Evolutionary conservation across 257 asterid genomes (phyloP).

Genomic region (Solanum piurae): DNA sequence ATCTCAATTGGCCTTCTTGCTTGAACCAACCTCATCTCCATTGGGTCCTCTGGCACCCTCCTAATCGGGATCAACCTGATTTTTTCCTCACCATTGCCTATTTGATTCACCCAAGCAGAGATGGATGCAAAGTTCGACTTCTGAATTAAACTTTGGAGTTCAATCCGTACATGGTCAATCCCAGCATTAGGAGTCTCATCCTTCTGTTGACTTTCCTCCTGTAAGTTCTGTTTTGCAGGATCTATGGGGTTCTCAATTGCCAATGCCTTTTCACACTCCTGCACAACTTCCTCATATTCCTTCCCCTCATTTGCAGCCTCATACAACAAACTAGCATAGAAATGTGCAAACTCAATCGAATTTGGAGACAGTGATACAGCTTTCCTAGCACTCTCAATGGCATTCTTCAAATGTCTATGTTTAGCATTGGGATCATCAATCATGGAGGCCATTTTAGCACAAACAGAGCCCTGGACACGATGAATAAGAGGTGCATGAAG

Average conservation of each 20-base stretch:
- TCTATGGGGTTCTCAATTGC: conserved; percentile 71
- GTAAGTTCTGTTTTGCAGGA: conserved; percentile 80
- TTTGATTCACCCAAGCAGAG: conserved; percentile 68
- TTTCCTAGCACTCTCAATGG: conserved; percentile 59
- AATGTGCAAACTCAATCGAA: conserved; percentile 72
- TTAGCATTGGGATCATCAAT: conserved; percentile 55
- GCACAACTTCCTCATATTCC: conserved; percentile 74
- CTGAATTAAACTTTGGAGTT: conserved; percentile 64
- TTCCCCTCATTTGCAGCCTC: conserved; percentile 58
- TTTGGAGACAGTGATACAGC: conserved; percentile 46
- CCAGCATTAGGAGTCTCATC: conserved; percentile 44
- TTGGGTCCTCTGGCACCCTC: conserved; percentile 64
- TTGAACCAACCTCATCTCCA: conserved; percentile 59
- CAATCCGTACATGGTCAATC: conserved; percentile 42
- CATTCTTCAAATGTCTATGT: conserved; percentile 56
- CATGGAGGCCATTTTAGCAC: conserved; percentile 46
- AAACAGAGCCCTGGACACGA: conserved; percentile 68
- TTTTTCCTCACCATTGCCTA: conserved; percentile 60
- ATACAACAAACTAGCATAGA: conserved; percentile 63
- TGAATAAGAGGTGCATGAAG: conserved; percentile 47
- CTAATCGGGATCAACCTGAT: conserved; percentile 64
- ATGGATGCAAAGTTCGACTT: conserved; percentile 65
- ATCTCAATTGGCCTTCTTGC: conserved; percentile 64
- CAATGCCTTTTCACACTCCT: conserved; percentile 75
- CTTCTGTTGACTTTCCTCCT: conserved; percentile 68